phyloP scores from a whole-genome alignment of 139 green algal species.

The Tetraselmis chui region DNA sequence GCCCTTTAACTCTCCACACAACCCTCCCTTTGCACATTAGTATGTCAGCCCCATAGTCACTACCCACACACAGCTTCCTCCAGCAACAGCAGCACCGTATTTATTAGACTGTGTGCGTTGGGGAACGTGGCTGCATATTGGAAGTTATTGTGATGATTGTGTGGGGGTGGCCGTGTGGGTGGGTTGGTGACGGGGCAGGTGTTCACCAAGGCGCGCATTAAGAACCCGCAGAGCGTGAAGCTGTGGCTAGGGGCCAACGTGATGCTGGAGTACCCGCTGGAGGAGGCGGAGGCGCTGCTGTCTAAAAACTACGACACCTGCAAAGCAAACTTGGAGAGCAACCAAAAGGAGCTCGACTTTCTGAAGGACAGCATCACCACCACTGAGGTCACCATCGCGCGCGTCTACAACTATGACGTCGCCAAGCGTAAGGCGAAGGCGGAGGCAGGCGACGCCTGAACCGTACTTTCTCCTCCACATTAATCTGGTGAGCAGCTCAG shows the following conservation, averaged over 20 bases:
- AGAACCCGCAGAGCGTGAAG: conserved; percentile 37
- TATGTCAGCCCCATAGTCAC: too few relatives aligned
- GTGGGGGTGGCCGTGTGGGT: too few relatives aligned
- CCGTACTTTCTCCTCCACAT: too few relatives aligned
- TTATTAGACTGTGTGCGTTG: too few relatives aligned
- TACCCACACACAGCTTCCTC: too few relatives aligned
- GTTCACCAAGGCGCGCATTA: conserved; percentile 49
- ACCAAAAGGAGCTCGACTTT: conserved; percentile 37
- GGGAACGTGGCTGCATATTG: too few relatives aligned
- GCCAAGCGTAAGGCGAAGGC: conserved; percentile 12
- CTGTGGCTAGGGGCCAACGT: conserved; percentile 78
- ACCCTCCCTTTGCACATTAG: too few relatives aligned
- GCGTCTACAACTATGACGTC: conserved; percentile 80
- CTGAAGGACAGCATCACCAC: conserved; percentile 63
- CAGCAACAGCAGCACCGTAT: too few relatives aligned
- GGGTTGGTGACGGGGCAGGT: too few relatives aligned
- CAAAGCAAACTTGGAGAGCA: conserved; percentile 29
- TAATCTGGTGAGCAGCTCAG: too few relatives aligned
- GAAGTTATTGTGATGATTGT: too few relatives aligned
- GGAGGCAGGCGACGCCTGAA: background rate
- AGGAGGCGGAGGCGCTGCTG: conserved; percentile 52
- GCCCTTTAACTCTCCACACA: too few relatives aligned
- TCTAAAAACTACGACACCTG: conserved; percentile 37
- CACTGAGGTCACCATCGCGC: conserved; percentile 66
- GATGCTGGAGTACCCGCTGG: conserved; percentile 72